Evolutionary conservation across 495 filamentous ascomycete species (phyloP).

Genomic region (Penicillium nucicola): DNA sequence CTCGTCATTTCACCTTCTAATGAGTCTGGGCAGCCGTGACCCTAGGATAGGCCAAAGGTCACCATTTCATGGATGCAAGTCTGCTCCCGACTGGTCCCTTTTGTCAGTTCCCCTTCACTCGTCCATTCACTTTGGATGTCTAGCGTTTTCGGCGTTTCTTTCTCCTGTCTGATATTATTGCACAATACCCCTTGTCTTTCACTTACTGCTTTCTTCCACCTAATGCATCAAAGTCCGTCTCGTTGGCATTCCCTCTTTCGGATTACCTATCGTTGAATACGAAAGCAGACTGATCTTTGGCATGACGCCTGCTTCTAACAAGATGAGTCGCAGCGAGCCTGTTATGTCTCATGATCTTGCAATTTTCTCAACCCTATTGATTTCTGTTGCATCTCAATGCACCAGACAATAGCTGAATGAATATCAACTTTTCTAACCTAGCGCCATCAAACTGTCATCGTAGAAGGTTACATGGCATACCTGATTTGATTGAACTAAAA

Average conservation of each 20-base stretch:
- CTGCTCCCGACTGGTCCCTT: neutral
- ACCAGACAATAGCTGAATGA: no score
- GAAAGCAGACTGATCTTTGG: no score
- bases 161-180: conserved; percentile 20
- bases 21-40: neutral
- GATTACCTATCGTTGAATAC: no score
- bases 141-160: conserved; percentile 23
- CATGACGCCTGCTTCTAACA: no score
- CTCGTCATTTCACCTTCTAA: conserved; percentile 54
- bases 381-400: no score
- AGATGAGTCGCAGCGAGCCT: no score
- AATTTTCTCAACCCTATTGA: no score
- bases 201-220: neutral
- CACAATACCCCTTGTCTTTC: conserved; percentile 38
- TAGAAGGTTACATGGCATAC: no score
- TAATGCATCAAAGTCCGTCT: neutral
- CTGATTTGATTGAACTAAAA: no score
- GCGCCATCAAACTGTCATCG: no score
- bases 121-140: conserved; percentile 3
- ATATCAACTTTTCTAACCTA: no score
- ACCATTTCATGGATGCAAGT: neutral
- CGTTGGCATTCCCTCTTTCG: neutral
- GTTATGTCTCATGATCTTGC: no score
- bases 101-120: neutral
- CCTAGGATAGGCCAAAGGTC: neutral